Evolutionary conservation across 2,329 filamentous ascomycete species (phyloP), one percentile per base, ranked within the genome.

Genomic region (Cladorrhinum sp.): DNA sequence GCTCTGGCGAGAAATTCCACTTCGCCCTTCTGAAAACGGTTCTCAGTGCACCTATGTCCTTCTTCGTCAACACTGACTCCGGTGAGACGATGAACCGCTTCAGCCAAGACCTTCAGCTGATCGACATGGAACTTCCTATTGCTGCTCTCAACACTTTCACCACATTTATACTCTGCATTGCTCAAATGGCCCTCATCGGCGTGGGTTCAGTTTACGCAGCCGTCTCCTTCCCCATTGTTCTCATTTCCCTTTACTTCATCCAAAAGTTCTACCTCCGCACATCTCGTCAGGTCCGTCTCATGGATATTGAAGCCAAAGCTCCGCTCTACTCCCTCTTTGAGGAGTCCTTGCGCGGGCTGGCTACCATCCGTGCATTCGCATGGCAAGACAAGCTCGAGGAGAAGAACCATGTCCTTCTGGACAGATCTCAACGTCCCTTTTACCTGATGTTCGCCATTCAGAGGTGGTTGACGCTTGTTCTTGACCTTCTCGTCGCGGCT

Each of bases 361-460:
- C 73, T 0, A 82, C 80, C 0, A 73, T 84, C 9, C 77, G 83
- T 9, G 81, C 84, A 1, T 86, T 85, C 62, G 78, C 78, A 2
- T 86, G 83, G 83, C 73, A 79, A 38, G 66, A 71, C 1, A 67
- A 71, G 5, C 75, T 78, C 57, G 71, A 78, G 16, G 65, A 76
- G 25, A 76, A 76, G 62, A 84, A 82, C 58, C 70, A 79, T 16
- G 63, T 66, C 3, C 74, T 83, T 0, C 71, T 87, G 1, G 81
- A 86, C 61, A 71, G 71, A 5, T 84, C 83, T 0, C 84, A 87
- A 64, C 71, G 75, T 22, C 83, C 84, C 0, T 83, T 80, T 54
- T 87, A 87, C 65, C 74, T 85, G 0, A 74, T 86, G 5, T 81
- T 77, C 59, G 78, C 79, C 41, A 77, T 85, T 2, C 85, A 87